These are phyloP conservation scores for Penicillium roqueforti DNA, from an alignment of 495 filamentous ascomycete species.

Conservation along the genomic window DNA sequence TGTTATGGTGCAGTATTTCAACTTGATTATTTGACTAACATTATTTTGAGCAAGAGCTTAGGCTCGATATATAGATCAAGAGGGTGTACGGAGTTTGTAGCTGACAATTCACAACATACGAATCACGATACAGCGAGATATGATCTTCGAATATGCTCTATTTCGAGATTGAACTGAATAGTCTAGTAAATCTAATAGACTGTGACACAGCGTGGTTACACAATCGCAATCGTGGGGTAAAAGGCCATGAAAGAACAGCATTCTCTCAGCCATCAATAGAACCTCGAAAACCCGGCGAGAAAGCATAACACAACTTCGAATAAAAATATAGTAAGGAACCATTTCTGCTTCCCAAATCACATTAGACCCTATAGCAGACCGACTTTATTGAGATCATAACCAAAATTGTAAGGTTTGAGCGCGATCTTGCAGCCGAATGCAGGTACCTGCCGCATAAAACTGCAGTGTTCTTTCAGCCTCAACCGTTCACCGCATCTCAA, in stretches of 20 bases:
- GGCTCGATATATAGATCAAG: neutral
- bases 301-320: neutral
- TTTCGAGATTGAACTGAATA: neutral
- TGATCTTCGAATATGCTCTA: neutral
- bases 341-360: constrained; percentile 2
- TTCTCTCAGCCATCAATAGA: neutral
- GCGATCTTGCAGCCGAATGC: constrained; percentile 15
- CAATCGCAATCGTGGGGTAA: neutral
- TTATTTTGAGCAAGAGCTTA: neutral
- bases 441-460: constrained; percentile 19
- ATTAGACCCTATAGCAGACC: constrained; percentile 10
- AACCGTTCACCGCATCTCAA: constrained; percentile 5
- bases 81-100: neutral
- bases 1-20: too few species aligned
- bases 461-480: constrained; percentile 16
- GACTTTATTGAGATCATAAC: constrained; percentile 12
- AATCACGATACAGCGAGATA: neutral
- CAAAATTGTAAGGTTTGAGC: constrained; percentile 1
- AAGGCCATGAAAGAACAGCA: neutral
- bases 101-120: neutral
- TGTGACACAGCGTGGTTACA: neutral
- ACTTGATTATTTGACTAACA: neutral
- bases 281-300: constrained; percentile 2
- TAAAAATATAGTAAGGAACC: neutral
- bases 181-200: neutral